Evolutionary conservation across 2,329 filamentous ascomycete genomes (phyloP), one percentile per base, ranked within the genome.

Genomic region (Thelonectria olida): DNA sequence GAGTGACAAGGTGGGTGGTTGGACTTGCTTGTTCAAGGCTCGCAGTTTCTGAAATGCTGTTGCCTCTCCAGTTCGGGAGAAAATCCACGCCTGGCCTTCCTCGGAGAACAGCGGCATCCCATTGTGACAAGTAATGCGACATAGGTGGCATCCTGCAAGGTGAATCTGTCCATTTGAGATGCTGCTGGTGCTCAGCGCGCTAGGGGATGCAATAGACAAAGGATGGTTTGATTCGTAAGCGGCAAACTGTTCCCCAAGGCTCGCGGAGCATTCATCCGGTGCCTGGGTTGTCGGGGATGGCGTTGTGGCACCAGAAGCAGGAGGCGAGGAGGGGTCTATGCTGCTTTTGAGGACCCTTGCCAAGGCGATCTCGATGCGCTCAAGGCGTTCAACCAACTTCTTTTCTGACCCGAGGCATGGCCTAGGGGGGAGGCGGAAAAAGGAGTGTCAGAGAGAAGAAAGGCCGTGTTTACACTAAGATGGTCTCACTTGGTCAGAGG

Each of bases 141-240:
- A 69, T 5, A 71, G 62, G 20, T 70, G 66, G 13, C 49, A 63
- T 5, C 69, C 69, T 23, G 50, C 66, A 19, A 61, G 70, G 44
- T 71, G 67, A 10, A 71, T 62, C 31, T 71, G 69, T 0, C 69
- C 69, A 31, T 64, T 70, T 1, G 69, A 65, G 19, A 68, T 60
- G 4, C 49, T 42, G 39, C 49, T 58, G 10, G 58, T 61, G 9
- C 63, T 50, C 13, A 62, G 10, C 12, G 39, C 52, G 44, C 28
- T 55, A 13, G 54, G 48, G 9, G 53, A 53, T 49, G 48, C 23
- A 25, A 50, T 54, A 19, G 22, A 53, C 1, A 39, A 38, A 20
- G 42, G 38, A 9, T 57, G 54, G 5, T 25, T 39, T 15, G 65
- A 68, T 20, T 36, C 48, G 4, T 53, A 54, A 5, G 47, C 15